Conservation (phyloP, 805 yeast genomes). For the Wickerhamomyces alni region DNA sequence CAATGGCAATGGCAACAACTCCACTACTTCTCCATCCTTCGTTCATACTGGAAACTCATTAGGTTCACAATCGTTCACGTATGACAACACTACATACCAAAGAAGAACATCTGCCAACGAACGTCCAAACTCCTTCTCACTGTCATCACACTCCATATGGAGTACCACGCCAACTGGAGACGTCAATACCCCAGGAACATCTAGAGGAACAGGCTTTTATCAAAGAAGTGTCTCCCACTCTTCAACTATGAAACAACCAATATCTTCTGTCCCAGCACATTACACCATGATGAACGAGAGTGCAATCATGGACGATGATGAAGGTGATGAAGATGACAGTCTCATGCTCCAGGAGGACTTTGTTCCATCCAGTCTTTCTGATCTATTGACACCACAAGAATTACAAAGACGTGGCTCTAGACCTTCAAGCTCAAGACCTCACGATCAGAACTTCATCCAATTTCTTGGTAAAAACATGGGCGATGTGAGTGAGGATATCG, state of each 20-base stretch:
- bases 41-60: not conserved
- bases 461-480: not conserved
- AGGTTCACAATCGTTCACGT: slow-evolving; percentile 6
- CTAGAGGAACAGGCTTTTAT: slow-evolving; percentile 1
- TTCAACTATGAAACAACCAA: slow-evolving; percentile 6
- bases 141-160: slow-evolving; percentile 16
- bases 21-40: not conserved
- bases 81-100: slow-evolving; percentile 5
- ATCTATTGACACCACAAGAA: slow-evolving; percentile 78
- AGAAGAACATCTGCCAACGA: slow-evolving; percentile 11
- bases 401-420: slow-evolving; percentile 63
- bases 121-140: slow-evolving; percentile 8
- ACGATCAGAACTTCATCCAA: not conserved
- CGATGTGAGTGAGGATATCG: not conserved
- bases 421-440: slow-evolving; percentile 26
- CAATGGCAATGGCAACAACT: no score
- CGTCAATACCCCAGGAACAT: not conserved
- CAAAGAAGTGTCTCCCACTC: slow-evolving; percentile 17
- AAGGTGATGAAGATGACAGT: slow-evolving; percentile 31
- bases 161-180: slow-evolving; percentile 2
- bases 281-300: slow-evolving; percentile 6
- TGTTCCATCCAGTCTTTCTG: slow-evolving; percentile 78
- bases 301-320: slow-evolving; percentile 32
- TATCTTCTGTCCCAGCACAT: not conserved
- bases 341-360: slow-evolving; percentile 60